Evolutionary conservation across 1,284 basidiomycete species (phyloP).

Genomic region (Marasmius fiardii): DNA sequence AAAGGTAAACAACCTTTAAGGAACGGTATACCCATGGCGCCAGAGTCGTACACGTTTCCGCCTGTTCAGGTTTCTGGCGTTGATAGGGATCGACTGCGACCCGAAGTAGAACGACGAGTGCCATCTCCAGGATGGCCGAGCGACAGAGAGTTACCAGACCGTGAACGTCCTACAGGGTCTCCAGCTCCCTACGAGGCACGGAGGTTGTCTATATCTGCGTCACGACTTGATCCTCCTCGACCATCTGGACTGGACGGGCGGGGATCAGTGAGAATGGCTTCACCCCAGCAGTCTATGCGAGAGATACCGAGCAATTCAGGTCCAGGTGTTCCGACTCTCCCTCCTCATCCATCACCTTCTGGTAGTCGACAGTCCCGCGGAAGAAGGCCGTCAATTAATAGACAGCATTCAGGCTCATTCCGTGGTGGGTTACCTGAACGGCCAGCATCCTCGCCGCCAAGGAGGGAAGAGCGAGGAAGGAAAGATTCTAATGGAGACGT

Average conservation of each 20-base stretch:
- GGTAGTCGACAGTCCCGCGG: neutral
- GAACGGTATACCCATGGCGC: conserved; percentile 29
- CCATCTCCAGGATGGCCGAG: conserved; percentile 34
- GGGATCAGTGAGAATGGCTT: neutral
- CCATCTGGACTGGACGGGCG: conserved; percentile 8
- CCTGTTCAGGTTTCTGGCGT: conserved; percentile 23
- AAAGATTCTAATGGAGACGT: neutral
- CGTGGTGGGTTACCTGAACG: neutral
- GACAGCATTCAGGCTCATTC: conserved; percentile 4
- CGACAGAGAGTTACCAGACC: conserved; percentile 27
- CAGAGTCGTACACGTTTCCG: conserved; percentile 49
- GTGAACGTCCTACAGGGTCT: conserved; percentile 31
- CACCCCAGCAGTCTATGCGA: neutral
- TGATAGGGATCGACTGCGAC: conserved; percentile 16
- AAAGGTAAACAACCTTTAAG: conserved; percentile 34
- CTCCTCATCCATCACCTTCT: conserved; percentile 4
- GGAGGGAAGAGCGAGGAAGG: neutral
- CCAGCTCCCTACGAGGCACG: conserved; percentile 47
- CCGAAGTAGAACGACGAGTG: conserved; percentile 20
- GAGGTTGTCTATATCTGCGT: conserved; percentile 45
- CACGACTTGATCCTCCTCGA: conserved; percentile 41
- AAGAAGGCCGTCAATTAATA: neutral
- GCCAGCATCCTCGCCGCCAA: conserved; percentile 1
- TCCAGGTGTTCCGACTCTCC: conserved; percentile 19
- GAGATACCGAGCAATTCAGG: conserved; percentile 11